Evolutionary conservation across 2,329 filamentous ascomycete species (phyloP).

Genomic region (Exophiala spinifera): DNA sequence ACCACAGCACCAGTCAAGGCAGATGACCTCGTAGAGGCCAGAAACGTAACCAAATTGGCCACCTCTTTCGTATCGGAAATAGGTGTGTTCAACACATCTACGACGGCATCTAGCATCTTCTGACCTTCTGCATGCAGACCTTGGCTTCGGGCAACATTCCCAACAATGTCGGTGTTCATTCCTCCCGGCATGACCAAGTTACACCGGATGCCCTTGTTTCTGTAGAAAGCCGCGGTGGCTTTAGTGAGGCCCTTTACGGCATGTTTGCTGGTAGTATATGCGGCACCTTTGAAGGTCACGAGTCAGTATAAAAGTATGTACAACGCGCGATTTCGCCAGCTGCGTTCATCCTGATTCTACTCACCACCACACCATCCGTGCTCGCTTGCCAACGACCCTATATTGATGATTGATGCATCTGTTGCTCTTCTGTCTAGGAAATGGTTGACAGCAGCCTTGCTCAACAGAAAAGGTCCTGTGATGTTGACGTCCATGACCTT

Average conservation of each 20-base stretch:
- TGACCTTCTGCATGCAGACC: not conserved
- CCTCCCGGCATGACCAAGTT: constrained; percentile 52
- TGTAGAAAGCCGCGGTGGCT: constrained; percentile 58
- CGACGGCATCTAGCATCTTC: constrained; percentile 1
- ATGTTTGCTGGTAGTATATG: constrained; percentile 55
- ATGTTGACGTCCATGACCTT: constrained; percentile 56
- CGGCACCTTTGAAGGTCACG: constrained; percentile 38
- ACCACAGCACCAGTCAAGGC: constrained; percentile 2
- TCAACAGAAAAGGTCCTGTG: constrained; percentile 54
- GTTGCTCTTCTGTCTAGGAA: constrained; percentile 39
- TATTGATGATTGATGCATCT: constrained; percentile 53
- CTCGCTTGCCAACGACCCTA: constrained; percentile 48
- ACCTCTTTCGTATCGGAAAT: constrained; percentile 7
- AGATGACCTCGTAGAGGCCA: constrained; percentile 1
- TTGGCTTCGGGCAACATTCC: constrained; percentile 16
- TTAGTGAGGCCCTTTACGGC: constrained; percentile 54
- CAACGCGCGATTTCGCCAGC: too few relatives aligned
- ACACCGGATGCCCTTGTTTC: constrained; percentile 51
- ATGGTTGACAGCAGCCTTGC: constrained; percentile 50
- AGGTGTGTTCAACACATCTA: not conserved
- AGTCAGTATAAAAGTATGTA: constrained; percentile 9
- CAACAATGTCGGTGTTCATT: constrained; percentile 54
- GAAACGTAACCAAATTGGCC: constrained; percentile 1
- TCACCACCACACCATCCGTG: constrained; percentile 43
- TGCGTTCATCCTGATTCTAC: not conserved